A percentile compares a stretch with the other conserved stretches of the same genome.
Conservation (phyloP, 2,329 filamentous ascomycete genomes). For the Aureobasidium subglaciale region DNA sequence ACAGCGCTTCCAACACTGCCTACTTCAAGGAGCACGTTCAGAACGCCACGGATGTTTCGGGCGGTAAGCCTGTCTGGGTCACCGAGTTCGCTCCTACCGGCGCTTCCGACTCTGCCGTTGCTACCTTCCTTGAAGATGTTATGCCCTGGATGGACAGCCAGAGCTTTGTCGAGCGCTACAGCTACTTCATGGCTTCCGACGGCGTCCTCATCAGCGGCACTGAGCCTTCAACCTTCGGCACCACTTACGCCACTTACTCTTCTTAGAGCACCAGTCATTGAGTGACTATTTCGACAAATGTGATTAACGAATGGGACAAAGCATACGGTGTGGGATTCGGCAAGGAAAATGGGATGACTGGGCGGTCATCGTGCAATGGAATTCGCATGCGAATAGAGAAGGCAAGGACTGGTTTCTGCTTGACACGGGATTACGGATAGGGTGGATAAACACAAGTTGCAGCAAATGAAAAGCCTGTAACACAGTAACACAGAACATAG, state of each 20-base stretch:
- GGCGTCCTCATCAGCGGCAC: constrained; percentile 29
- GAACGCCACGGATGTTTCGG: constrained; percentile 32
- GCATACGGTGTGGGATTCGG: background rate
- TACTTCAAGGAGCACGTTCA: constrained; percentile 51
- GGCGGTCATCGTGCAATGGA: background rate
- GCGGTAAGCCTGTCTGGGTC: constrained; percentile 48
- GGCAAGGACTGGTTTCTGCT: constrained; percentile 12
- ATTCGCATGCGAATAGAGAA: background rate
- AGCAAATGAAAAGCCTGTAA: background rate
- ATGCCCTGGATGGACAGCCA: constrained; percentile 40
- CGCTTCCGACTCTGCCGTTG: constrained; percentile 34
- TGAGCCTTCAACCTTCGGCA: constrained; percentile 25
- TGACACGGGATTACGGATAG: constrained; percentile 2
- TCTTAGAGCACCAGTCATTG: background rate
- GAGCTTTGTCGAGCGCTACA: constrained; percentile 34
- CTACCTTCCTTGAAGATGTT: constrained; percentile 45
- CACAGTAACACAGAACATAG: background rate
- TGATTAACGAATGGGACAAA: background rate
- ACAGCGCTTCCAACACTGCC: constrained; percentile 35
- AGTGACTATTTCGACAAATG: background rate
- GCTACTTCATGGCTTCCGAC: constrained; percentile 32
- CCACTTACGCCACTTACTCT: constrained; percentile 22
- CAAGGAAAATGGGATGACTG: background rate
- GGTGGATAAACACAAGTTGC: background rate
- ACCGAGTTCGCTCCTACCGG: constrained; percentile 57